phyloP scores from a whole-genome alignment of 1,284 basidiomycete genomes.

The Ceratorhiza oryzae-sativae region DNA sequence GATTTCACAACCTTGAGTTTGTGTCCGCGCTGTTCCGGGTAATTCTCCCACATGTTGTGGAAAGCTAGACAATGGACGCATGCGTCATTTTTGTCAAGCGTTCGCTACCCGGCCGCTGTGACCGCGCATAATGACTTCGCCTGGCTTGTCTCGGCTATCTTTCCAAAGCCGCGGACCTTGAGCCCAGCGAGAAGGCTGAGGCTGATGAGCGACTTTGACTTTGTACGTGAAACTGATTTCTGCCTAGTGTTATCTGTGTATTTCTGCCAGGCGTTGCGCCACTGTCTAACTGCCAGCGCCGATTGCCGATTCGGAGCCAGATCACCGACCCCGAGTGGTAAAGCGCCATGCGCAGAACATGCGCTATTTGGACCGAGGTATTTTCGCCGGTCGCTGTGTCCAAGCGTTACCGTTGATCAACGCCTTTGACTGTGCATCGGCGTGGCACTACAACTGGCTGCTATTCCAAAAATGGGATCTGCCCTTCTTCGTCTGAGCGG shows the following conservation, averaged over 20 bases:
- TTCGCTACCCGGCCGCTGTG: background rate
- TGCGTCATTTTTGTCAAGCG: background rate
- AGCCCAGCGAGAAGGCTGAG: background rate
- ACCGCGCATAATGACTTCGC: background rate
- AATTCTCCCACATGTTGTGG: background rate
- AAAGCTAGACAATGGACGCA: background rate
- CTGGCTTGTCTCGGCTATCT: background rate
- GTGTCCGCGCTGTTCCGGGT: slow-evolving; percentile 3
- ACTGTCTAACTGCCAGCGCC: background rate
- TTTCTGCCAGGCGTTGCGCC: slow-evolving; percentile 8
- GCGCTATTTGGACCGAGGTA: slow-evolving; percentile 32
- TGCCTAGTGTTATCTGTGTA: background rate
- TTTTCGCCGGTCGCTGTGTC: slow-evolving; percentile 34
- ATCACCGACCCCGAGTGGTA: slow-evolving; percentile 19
- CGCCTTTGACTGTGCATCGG: slow-evolving; percentile 33
- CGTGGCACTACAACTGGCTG: slow-evolving; percentile 31
- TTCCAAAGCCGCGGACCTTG: background rate
- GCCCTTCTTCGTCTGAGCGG: slow-evolving; percentile 13
- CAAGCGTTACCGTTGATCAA: slow-evolving; percentile 16
- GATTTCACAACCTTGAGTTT: background rate
- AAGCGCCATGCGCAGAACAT: slow-evolving; percentile 30
- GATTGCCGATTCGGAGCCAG: slow-evolving; percentile 25
- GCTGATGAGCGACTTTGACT: background rate
- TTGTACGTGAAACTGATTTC: background rate
- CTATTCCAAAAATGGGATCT: slow-evolving; percentile 13